Conservation (phyloP, 805 yeast species). For the Metschnikowia cerradonensis region DNA sequence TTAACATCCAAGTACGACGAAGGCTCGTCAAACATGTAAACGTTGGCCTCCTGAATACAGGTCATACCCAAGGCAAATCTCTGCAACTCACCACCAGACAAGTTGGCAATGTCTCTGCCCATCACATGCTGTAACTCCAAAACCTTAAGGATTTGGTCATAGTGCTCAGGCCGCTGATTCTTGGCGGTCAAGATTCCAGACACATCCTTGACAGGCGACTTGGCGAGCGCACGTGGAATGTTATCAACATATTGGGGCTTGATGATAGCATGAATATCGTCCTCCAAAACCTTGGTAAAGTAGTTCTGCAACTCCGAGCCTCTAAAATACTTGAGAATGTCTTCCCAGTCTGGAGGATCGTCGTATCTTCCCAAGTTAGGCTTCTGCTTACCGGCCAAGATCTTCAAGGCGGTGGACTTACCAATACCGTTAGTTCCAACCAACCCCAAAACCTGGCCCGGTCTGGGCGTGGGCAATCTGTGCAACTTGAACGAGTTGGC, state of each 20-base stretch:
- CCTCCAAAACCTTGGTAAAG: slow-evolving; percentile 91
- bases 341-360: slow-evolving; percentile 97
- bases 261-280: slow-evolving; percentile 91
- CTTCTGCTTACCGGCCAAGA: slow-evolving; percentile 94
- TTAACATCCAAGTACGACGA: slow-evolving; percentile 97
- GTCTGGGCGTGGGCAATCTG: slow-evolving; percentile 96
- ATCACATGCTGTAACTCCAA: slow-evolving; percentile 75
- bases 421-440: slow-evolving; percentile 99
- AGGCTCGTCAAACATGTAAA: slow-evolving; percentile 99
- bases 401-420: slow-evolving; percentile 93
- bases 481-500: slow-evolving; percentile 97
- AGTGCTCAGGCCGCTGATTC: slow-evolving; percentile 66
- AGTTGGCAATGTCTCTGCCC: slow-evolving; percentile 81
- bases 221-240: slow-evolving; percentile 88
- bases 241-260: slow-evolving; percentile 99
- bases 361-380: slow-evolving; percentile 94
- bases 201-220: slow-evolving; percentile 82
- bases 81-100: slow-evolving; percentile 98
- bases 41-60: slow-evolving; percentile 90
- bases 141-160: slow-evolving; percentile 59
- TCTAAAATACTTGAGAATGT: slow-evolving; percentile 83
- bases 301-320: slow-evolving; percentile 97
- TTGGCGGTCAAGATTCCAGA: slow-evolving; percentile 77
- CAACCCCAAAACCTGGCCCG: slow-evolving; percentile 96
- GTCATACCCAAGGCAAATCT: slow-evolving; percentile 98